A percentile compares a stretch with the other conserved stretches of the same genome.
These are phyloP conservation scores for Aspergillus pseudotamarii DNA, from an alignment of 2,329 filamentous ascomycete species.

Conservation along the genomic window DNA sequence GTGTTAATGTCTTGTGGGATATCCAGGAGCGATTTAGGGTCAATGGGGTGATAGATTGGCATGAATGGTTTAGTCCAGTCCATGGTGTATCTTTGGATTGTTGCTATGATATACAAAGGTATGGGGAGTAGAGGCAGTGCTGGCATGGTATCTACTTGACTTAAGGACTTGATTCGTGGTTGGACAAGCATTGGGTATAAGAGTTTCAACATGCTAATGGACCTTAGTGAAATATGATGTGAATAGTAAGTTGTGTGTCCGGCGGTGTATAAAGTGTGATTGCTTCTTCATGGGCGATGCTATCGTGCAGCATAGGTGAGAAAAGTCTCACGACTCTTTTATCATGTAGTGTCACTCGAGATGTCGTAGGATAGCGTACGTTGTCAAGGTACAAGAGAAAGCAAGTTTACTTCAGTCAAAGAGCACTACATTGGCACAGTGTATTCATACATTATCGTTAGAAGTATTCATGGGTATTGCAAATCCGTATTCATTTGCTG, in stretches of 20 bases:
- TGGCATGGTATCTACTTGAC: background rate
- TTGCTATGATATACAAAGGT: background rate
- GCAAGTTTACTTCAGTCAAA: slow-evolving; percentile 14
- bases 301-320: background rate
- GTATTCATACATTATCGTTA: slow-evolving; percentile 11
- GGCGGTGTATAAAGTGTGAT: background rate
- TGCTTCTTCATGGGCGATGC: background rate
- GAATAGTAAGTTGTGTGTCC: no score
- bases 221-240: background rate
- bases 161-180: background rate
- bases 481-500: slow-evolving; percentile 30
- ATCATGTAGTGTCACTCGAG: background rate
- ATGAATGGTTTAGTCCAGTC: background rate
- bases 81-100: background rate
- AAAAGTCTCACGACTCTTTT: background rate
- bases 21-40: background rate
- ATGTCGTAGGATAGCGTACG: background rate
- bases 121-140: background rate
- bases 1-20: background rate
- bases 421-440: background rate
- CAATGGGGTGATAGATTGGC: background rate
- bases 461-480: slow-evolving; percentile 25
- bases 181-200: background rate
- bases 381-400: background rate
- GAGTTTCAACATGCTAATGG: background rate